phyloP scores from a whole-genome alignment of 176 grass and related monocot genomes.

The Saccharum officinarum region DNA sequence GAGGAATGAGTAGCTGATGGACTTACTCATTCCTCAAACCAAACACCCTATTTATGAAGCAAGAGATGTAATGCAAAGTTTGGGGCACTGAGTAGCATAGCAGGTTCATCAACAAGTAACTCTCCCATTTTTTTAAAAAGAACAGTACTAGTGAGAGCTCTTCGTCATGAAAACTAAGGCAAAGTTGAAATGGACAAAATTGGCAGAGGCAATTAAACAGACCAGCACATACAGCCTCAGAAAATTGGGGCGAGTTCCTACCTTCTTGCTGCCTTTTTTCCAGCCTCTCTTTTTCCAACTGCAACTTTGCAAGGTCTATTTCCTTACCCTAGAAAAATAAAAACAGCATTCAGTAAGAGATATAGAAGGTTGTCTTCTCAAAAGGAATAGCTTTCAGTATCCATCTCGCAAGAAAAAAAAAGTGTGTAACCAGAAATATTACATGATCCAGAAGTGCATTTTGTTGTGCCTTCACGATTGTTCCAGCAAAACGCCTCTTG shows the following conservation, averaged over 20 bases:
- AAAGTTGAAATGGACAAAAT: not conserved
- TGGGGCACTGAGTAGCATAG: not conserved
- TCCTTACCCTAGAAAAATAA: conserved; percentile 53
- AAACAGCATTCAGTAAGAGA: conserved; percentile 27
- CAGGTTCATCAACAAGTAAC: not conserved
- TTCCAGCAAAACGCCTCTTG: conserved; percentile 79
- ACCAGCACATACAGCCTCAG: not conserved
- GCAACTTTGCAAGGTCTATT: conserved; percentile 68
- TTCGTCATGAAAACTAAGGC: not conserved
- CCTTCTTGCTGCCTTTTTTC: conserved; percentile 86
- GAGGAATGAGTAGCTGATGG: not conserved
- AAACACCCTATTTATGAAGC: not conserved
- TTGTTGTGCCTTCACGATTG: conserved; percentile 84
- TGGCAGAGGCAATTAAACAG: not conserved
- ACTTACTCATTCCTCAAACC: not conserved
- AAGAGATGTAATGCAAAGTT: not conserved
- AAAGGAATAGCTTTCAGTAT: conserved; percentile 18
- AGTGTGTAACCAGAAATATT: conserved; percentile 29
- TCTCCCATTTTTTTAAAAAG: not conserved
- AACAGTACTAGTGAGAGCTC: not conserved
- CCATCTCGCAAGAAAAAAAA: not conserved
- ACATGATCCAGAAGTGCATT: conserved; percentile 78
- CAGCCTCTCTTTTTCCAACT: conserved; percentile 73
- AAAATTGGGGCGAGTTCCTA: conserved; percentile 18
- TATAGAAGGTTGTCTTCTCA: not conserved